phyloP scores from a whole-genome alignment of 371 early-diverging fungal genomes.

The Coemansia sp. region DNA sequence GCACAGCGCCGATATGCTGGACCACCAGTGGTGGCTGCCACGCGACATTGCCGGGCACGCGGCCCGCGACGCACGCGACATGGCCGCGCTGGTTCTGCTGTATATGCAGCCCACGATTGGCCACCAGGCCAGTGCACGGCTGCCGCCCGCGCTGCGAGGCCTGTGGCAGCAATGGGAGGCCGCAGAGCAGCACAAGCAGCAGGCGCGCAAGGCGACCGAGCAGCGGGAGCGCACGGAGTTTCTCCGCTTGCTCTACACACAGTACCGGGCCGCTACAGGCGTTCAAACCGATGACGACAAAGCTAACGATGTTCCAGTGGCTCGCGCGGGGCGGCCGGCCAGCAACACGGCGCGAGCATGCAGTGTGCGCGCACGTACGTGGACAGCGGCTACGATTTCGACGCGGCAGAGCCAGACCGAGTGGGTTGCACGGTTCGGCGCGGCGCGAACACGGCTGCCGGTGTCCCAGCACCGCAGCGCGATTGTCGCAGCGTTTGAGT shows the following conservation, averaged over 20 bases:
- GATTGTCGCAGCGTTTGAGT: constrained; percentile 58
- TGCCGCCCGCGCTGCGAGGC: constrained; percentile 14
- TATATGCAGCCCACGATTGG: constrained; percentile 14
- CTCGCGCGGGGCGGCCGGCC: neutral
- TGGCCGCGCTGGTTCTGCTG: constrained; percentile 12
- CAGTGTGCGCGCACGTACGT: neutral
- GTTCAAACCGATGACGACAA: neutral
- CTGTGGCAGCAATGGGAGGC: constrained; percentile 29
- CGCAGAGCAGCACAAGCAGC: neutral
- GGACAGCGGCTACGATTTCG: neutral
- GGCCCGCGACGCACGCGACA: constrained; percentile 17
- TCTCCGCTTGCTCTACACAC: constrained; percentile 8
- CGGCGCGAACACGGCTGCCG: constrained; percentile 54
- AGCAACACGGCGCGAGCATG: neutral
- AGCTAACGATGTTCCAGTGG: neutral
- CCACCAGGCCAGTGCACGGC: constrained; percentile 5
- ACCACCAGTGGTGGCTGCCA: constrained; percentile 20
- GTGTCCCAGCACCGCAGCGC: constrained; percentile 60
- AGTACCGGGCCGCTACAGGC: neutral
- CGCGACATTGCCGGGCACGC: constrained; percentile 4
- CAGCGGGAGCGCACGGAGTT: constrained; percentile 5
- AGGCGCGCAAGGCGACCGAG: neutral
- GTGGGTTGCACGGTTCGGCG: constrained; percentile 5
- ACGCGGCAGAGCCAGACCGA: neutral
- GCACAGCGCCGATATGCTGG: neutral